A percentile compares a stretch with the other conserved stretches of the same genome.
These are phyloP conservation scores for Fusarium nodosum DNA, from an alignment of 2,329 filamentous ascomycete species.

Conservation along the genomic window DNA sequence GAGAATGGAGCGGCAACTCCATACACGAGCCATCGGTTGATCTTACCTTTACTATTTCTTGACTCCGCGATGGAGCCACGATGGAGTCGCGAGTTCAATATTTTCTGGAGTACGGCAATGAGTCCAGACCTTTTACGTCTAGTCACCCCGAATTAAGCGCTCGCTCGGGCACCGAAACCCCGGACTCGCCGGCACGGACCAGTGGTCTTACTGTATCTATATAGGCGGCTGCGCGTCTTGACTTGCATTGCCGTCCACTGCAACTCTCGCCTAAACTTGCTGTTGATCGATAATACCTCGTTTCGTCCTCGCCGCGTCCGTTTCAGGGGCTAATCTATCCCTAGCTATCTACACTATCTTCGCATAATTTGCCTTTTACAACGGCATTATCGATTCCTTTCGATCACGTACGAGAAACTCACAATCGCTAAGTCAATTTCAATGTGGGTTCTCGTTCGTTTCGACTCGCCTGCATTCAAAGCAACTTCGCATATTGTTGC, in stretches of 20 bases:
- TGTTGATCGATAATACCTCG: constrained; percentile 7
- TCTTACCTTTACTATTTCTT: constrained; percentile 15
- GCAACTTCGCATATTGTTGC: constrained; percentile 10
- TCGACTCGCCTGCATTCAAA: constrained; percentile 6
- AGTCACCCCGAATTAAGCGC: background rate
- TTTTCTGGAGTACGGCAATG: background rate
- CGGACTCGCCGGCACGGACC: constrained; percentile 32
- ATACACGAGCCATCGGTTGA: constrained; percentile 25
- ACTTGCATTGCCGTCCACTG: background rate
- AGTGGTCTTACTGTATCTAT: constrained; percentile 14
- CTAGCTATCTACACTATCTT: constrained; percentile 11
- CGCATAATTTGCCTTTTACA: background rate
- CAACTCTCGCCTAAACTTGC: constrained; percentile 32
- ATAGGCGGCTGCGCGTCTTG: constrained; percentile 1
- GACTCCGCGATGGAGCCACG: constrained; percentile 5
- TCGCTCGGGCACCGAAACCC: constrained; percentile 5
- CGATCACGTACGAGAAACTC: constrained; percentile 11
- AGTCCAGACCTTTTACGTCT: constrained; percentile 19
- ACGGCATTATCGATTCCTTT: constrained; percentile 18
- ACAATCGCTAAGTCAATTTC: constrained; percentile 3
- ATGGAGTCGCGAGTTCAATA: constrained; percentile 13
- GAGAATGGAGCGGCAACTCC: constrained; percentile 2
- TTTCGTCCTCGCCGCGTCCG: background rate
- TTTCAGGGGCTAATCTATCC: constrained; percentile 3
- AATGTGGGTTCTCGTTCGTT: constrained; percentile 2